Base-by-base conservation (phyloP, 192 early-diverging fungal genomes). In the Mortierella antarctica region DNA sequence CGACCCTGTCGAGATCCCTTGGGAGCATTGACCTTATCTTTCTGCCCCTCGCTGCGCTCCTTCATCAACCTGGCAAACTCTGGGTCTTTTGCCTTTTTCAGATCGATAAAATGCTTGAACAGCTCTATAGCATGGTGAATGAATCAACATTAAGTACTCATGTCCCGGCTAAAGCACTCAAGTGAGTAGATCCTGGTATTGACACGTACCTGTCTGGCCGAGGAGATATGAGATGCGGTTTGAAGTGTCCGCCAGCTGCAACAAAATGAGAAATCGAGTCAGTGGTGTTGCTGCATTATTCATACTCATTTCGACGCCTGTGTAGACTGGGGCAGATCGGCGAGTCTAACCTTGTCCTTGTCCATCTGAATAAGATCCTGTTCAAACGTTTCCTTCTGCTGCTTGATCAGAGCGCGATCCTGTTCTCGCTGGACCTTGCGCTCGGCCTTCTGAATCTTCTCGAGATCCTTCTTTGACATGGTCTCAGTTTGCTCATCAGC, bases 1-100 rank as follows among this genome's bases (percentile, higher is more conserved):
- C 98, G 88, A 78, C 93, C 92, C 17, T 95, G 90, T 42, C 93
- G 91, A 23, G 95, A 93, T 44, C 89, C 88, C 45, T 55, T 72
- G 39, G 59, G 65, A 21, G 85, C 88, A 5, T 85, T 78, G 46
- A 62, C 73, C 50, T 86, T 82, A 18, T 66, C 69, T 44, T 57
- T 73, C 40, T 66, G 47, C 40, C 83, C 54, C 31, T 81, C 78
- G 13, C 86, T 83, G n/a, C 73, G 67, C 53, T 90, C 89, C 70
- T 83, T 71, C 51, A 90, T 59, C 8, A 88, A 60, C 54, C 67
- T 78, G 57, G 66, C 70, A 70, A 90, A 84, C n/a, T 86, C 87
- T 50, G 87, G 84, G 59, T 90, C 89, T 67, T 90, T 82, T 23
- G 84, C 74, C 73, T 87, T 72, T 63, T 87, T 90, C 41, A 90